Base-by-base conservation (phyloP, 768 basidiomycete genomes). In the Pisolithus microcarpus region DNA sequence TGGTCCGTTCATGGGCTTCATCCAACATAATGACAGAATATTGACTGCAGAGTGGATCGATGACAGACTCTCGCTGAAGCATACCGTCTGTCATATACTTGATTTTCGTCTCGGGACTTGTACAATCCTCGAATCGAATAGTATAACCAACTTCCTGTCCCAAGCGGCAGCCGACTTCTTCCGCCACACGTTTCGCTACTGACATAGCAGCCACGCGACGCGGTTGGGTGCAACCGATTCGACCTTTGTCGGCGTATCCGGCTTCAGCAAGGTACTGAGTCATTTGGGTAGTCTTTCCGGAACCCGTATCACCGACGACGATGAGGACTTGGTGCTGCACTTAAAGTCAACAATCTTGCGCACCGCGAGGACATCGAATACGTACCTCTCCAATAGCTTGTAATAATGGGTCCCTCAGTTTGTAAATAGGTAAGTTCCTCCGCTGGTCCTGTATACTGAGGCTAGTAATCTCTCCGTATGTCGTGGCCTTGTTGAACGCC, bases 1-100 rank as follows among this genome's bases (percentile, higher is more conserved):
- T 97, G 1, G 94, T 97, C 47, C 96, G 82, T 68, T 99, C 96
- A 70, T 99, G 96, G 10, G 96, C 96, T 71, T 99, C 96, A 65
- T 99, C 96, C 65, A 99, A 76, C 88, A 99, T 99, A 68, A 99
- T 74, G 49, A 97, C 91, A 2, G 91, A 91, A 65, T 99, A 99
- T 43, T 83, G 79, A 53, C 84, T 89, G 65, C 92, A 85, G 53
- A 96, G 83, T 5, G 95, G 95, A 62, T 99, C 96, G 63, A 98
- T 89, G 48, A 99, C 74, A 56, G 87, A 91, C 75, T 99, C 96
- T 70, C 96, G 82, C 62, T 97, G 91, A 23, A 99, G 78, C 92
- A 99, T 97, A 73, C 96, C 96, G 64, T 98, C 96, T 62, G 96
- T 99, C 96, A 99, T 97, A 78, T 96, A 99, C 70, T 98, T 99